These are phyloP conservation scores for Canna indica DNA, from an alignment of 176 grass and related monocot species.

Conservation along the genomic window DNA sequence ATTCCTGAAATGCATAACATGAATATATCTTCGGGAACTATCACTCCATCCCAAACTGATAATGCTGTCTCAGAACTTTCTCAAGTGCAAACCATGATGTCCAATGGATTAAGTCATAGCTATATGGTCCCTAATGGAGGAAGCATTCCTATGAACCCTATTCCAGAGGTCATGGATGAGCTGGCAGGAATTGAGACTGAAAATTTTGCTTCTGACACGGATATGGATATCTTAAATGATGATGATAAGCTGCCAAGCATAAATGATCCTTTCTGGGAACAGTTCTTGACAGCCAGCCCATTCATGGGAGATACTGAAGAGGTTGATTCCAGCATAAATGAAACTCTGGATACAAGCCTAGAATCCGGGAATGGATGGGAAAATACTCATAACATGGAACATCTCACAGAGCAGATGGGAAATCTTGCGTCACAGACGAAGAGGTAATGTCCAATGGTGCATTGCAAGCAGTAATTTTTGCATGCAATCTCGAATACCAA, in stretches of 20 bases:
- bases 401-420: constrained; percentile 84
- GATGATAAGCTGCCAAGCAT: constrained; percentile 60
- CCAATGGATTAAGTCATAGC: constrained; percentile 5
- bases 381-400: constrained; percentile 26
- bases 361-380: not conserved
- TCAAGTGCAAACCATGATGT: not conserved
- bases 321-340: constrained; percentile 38
- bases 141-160: not conserved
- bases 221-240: constrained; percentile 1
- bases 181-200: not conserved
- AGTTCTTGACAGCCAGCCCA: constrained; percentile 54
- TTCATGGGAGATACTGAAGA: constrained; percentile 48
- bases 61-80: constrained; percentile 18
- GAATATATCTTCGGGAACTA: constrained; percentile 22
- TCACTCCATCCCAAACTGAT: not conserved
- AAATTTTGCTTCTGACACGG: constrained; percentile 3
- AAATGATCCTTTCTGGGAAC: constrained; percentile 91
- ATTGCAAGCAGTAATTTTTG: too few species aligned
- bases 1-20: constrained; percentile 28
- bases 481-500: too few species aligned
- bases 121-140: not conserved
- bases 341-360: not conserved
- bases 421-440: constrained; percentile 55
- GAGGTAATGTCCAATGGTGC: constrained; percentile 16
- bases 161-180: constrained; percentile 38